A percentile compares a stretch with the other conserved stretches of the same genome.
phyloP scores from a whole-genome alignment of 2,329 filamentous ascomycete genomes.

The Westerdykella ornata region DNA sequence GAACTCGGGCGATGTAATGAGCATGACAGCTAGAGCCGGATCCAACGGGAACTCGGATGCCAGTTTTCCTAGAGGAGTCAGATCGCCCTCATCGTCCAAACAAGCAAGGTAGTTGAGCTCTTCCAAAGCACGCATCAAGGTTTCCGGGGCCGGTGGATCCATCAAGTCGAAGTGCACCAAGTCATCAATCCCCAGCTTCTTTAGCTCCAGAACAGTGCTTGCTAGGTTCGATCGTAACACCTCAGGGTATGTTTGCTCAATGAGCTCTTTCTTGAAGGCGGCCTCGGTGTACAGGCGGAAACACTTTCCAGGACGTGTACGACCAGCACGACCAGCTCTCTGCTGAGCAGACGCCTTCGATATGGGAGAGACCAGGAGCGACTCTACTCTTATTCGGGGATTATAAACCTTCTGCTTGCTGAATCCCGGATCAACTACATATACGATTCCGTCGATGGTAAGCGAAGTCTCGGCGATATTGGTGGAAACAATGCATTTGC shows the following conservation, averaged over 20 bases:
- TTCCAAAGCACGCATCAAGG: slow-evolving; percentile 93
- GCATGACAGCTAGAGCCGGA: slow-evolving; percentile 90
- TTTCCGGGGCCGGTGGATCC: slow-evolving; percentile 96
- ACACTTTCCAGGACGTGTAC: slow-evolving; percentile 96
- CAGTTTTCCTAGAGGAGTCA: slow-evolving; percentile 76
- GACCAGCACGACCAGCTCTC: slow-evolving; percentile 95
- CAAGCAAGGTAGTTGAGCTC: slow-evolving; percentile 97
- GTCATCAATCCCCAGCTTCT: slow-evolving; percentile 93
- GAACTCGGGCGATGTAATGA: slow-evolving; percentile 95
- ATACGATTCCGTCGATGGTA: slow-evolving; percentile 98
- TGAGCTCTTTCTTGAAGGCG: slow-evolving; percentile 96
- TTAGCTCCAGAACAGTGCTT: slow-evolving; percentile 90
- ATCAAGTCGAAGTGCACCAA: slow-evolving; percentile 97
- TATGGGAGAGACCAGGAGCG: slow-evolving; percentile 92
- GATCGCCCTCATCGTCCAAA: slow-evolving; percentile 89
- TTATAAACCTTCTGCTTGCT: slow-evolving; percentile 99
- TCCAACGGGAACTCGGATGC: slow-evolving; percentile 95
- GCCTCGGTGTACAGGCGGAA: slow-evolving; percentile 93
- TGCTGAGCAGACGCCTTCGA: slow-evolving; percentile 97
- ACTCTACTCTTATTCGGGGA: slow-evolving; percentile 91
- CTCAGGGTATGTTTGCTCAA: slow-evolving; percentile 94
- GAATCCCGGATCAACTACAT: slow-evolving; percentile 98
- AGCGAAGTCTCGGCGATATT: slow-evolving; percentile 98
- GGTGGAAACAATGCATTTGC: slow-evolving; percentile 89
- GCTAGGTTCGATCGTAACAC: slow-evolving; percentile 91